Base-by-base conservation (phyloP, 805 yeast species). In the Cyberlindnera euphorbiae region DNA sequence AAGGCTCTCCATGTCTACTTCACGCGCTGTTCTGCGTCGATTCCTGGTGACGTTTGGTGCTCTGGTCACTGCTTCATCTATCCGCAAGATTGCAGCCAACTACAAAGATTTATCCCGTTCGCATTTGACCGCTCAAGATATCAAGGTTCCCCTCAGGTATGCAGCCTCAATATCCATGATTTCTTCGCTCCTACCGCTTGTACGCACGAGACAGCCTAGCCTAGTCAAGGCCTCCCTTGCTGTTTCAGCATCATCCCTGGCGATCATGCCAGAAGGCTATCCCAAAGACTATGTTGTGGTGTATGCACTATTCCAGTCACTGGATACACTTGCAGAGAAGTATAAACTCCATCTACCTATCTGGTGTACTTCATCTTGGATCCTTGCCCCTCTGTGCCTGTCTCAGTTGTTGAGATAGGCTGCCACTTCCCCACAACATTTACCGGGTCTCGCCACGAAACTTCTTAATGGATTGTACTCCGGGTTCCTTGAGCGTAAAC, bases 381-480 rank as follows among this genome's bases (percentile, higher is more conserved):
- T 41, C 5, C 32, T 50, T 8, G 10, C 39, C 9, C 53, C 56
- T 8, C 6, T 50, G 0, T 41, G 44, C 3, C 27, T 39, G 6
- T 35, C 44, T 32, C 50, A 49, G 33, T 21, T 50, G 1, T 38
- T 44, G 13, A 42, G 41, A n/a, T 36, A 34, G n/a, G 28, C 25
- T 15, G 37, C 33, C 19, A 41, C 32, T 6, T 36, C 14, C 8
- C 55, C 58, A 6, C 36, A 35, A n/a, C 23, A 36, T 9, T 26
- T 46, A 3, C 52, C 56, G 14, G 26, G 23, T 1, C 8, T 32
- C 8, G 14, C 42, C 7, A 31, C 32, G 5, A 33, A 21, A 11
- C 5, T 39, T 1, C 25, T 39, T 10, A 34, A 28, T 6, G 36
- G 21, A 18, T 21, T 46, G n/a, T 37, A 41, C 14, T 18, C 26